phyloP scores from a whole-genome alignment of 352 stramenopile genomes.

The Blastocystis sp. region DNA sequence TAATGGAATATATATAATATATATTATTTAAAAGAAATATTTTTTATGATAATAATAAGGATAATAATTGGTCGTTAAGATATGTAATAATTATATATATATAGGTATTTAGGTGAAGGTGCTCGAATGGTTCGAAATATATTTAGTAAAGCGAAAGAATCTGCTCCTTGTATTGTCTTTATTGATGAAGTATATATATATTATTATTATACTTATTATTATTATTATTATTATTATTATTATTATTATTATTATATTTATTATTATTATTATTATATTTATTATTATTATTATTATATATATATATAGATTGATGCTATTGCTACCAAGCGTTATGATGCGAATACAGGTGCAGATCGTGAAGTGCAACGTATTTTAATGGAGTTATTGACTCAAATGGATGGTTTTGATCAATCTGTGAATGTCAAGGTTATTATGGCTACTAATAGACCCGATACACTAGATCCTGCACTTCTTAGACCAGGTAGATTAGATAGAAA shows the following conservation, averaged over 20 bases:
- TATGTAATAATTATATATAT: neutral
- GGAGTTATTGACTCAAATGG: conserved; percentile 99
- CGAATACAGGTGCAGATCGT: conserved; percentile 43
- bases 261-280: neutral
- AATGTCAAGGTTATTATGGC: conserved; percentile 99
- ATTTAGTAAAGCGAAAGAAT: conserved; percentile 96
- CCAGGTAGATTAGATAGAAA: conserved; percentile 92
- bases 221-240: no score
- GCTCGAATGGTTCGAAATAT: conserved; percentile 98
- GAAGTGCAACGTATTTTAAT: conserved; percentile 91
- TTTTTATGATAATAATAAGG: neutral
- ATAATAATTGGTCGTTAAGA: neutral
- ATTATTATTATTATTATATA: conserved; percentile 6
- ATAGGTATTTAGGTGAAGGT: conserved; percentile 60
- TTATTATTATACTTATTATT: no score
- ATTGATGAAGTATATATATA: conserved; percentile 92
- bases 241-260: neutral
- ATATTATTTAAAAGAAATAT: neutral
- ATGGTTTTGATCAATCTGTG: conserved; percentile 96
- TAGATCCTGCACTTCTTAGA: conserved; percentile 90
- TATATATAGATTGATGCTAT: conserved; percentile 43
- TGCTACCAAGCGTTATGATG: conserved; percentile 36
- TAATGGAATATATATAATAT: no score
- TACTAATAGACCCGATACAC: conserved; percentile 92
- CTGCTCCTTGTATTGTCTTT: conserved; percentile 94